These are phyloP conservation scores for Wickerhamiella shivajii DNA, from an alignment of 805 yeast species.

Conservation along the genomic window DNA sequence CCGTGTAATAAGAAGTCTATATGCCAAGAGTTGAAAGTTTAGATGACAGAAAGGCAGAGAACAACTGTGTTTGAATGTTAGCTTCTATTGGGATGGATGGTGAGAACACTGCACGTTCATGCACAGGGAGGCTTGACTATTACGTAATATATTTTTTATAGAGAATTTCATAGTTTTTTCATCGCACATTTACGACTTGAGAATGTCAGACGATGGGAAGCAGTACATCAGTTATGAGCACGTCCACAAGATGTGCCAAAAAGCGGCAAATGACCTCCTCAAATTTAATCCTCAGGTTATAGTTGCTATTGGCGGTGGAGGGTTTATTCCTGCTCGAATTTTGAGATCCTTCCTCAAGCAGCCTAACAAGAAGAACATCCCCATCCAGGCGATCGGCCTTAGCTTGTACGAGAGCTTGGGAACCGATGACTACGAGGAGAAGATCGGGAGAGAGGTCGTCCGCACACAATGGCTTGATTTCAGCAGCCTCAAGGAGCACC, in stretches of 20 bases:
- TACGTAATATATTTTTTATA: too few relatives aligned
- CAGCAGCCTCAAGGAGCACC: slow-evolving; percentile 51
- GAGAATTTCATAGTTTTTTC: slow-evolving; percentile 2
- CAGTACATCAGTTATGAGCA: slow-evolving; percentile 60
- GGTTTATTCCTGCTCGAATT: slow-evolving; percentile 94
- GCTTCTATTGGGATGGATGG: too few relatives aligned
- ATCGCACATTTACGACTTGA: background rate
- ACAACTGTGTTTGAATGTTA: too few relatives aligned
- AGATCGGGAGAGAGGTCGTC: slow-evolving; percentile 64
- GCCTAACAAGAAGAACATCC: slow-evolving; percentile 51
- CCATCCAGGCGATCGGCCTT: slow-evolving; percentile 88
- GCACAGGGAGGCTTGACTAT: too few relatives aligned
- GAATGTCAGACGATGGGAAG: slow-evolving; percentile 20
- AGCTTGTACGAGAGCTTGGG: slow-evolving; percentile 78
- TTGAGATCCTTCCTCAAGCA: slow-evolving; percentile 74
- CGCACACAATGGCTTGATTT: slow-evolving; percentile 88
- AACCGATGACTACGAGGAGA: slow-evolving; percentile 33
- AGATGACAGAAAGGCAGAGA: too few relatives aligned
- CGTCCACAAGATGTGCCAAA: slow-evolving; percentile 71
- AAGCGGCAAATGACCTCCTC: slow-evolving; percentile 37
- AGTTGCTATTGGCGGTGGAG: slow-evolving; percentile 94
- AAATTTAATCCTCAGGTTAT: slow-evolving; percentile 73
- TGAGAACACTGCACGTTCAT: too few relatives aligned
- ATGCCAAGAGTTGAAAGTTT: too few relatives aligned
- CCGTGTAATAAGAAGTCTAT: too few relatives aligned